Percentiles rank a stretch among this genome's conserved stretches.
These are phyloP conservation scores for Trifolium pratense DNA, from an alignment of 306 rosid genomes.

Conservation along the genomic window DNA sequence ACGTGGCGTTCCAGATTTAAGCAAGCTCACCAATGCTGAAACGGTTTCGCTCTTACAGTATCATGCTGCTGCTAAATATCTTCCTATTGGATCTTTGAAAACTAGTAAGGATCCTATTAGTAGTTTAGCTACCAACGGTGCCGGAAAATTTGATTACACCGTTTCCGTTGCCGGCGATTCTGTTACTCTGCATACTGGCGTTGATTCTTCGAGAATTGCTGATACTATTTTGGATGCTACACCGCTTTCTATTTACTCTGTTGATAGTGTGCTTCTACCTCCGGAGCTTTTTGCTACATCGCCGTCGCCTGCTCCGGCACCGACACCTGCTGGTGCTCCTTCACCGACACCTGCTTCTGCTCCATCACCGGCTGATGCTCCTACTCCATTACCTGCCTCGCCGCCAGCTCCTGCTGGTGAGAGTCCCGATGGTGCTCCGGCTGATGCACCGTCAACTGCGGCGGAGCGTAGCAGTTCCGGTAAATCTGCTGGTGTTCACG, in stretches of 20 bases:
- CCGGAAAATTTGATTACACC: slow-evolving; percentile 69
- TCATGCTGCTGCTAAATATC: slow-evolving; percentile 67
- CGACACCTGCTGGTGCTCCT: slow-evolving; percentile 55
- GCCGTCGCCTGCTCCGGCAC: slow-evolving; percentile 62
- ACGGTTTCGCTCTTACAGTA: slow-evolving; percentile 69
- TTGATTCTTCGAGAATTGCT: slow-evolving; percentile 72
- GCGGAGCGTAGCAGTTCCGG: slow-evolving; percentile 55
- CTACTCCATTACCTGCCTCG: slow-evolving; percentile 66
- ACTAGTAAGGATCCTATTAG: slow-evolving; percentile 57
- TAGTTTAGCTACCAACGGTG: slow-evolving; percentile 78
- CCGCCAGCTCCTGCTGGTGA: slow-evolving; percentile 78
- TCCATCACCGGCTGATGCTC: slow-evolving; percentile 54
- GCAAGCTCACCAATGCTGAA: slow-evolving; percentile 84
- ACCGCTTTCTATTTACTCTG: slow-evolving; percentile 68
- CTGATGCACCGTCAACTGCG: slow-evolving; percentile 56
- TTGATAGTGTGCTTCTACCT: slow-evolving; percentile 78
- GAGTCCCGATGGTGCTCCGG: slow-evolving; percentile 58
- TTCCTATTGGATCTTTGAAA: slow-evolving; percentile 76
- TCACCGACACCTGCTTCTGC: slow-evolving; percentile 59
- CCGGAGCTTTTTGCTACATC: slow-evolving; percentile 67
- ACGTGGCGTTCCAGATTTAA: slow-evolving; percentile 72
- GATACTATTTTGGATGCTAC: slow-evolving; percentile 74
- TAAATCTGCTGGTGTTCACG: slow-evolving; percentile 46
- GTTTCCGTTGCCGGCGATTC: slow-evolving; percentile 65
- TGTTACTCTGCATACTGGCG: slow-evolving; percentile 84